phyloP scores from a whole-genome alignment of 2,329 filamentous ascomycete species.

The Seiridium unicorne region DNA sequence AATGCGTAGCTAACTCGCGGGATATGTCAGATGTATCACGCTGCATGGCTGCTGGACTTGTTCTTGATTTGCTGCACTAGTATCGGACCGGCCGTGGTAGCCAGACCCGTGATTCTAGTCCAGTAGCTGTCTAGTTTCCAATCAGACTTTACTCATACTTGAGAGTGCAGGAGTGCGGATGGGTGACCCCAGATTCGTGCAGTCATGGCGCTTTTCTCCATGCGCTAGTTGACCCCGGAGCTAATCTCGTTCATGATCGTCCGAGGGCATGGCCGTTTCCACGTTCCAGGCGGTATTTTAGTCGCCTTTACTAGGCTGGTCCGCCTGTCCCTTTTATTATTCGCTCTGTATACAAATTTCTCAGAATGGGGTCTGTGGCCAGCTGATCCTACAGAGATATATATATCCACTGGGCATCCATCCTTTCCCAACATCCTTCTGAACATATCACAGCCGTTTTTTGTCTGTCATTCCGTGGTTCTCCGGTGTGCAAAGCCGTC shows the following conservation, averaged over 20 bases:
- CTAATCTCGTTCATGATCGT: not conserved
- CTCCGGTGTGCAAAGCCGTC: not conserved
- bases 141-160: not conserved
- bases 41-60: not conserved
- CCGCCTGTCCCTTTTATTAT: too few species aligned
- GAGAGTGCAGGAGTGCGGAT: not conserved
- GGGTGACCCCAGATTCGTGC: not conserved
- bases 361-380: too few species aligned
- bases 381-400: too few species aligned
- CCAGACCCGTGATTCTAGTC: not conserved
- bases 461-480: not conserved
- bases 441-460: too few species aligned
- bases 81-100: constrained; percentile 16
- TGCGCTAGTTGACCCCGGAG: not conserved
- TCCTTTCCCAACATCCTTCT: too few species aligned
- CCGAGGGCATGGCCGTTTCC: not conserved
- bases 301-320: too few species aligned
- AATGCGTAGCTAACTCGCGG: too few species aligned
- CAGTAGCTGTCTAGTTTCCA: not conserved
- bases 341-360: too few species aligned
- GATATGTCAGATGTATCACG: not conserved
- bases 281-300: not conserved
- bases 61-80: constrained; percentile 7
- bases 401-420: too few species aligned
- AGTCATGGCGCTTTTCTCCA: not conserved